Base-by-base conservation (phyloP, 2,329 filamentous ascomycete species). In the Zymoseptoria ardabiliae region DNA sequence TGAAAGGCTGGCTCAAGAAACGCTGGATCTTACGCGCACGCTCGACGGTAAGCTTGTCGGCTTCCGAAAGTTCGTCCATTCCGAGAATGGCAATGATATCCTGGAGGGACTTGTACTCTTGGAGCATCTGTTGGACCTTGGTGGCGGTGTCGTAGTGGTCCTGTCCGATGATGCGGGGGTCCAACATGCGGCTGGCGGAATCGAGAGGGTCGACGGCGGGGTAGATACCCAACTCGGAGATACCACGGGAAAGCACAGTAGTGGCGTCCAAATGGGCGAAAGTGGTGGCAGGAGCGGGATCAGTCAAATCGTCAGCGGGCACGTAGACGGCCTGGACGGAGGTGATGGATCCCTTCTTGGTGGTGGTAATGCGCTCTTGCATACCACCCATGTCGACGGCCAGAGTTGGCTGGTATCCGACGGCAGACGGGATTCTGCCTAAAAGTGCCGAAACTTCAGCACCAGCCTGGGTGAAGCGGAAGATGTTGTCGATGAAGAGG, bases 401-500 rank as follows among this genome's bases (percentile, higher is more conserved):
- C 74, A 97, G 90, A 72, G 92, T 97, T 76, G 92, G 92, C 81
- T 97, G 94, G 87, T 99, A 99, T 88, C 94, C 94, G 89, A 99
- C 94, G 78, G 94, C 94, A 85, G 94, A 99, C 81, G 94, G 94
- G 75, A 99, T 99, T 91, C 94, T 93, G 85, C 94, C 94, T 69
- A 99, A 85, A 77, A 99, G 87, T 75, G 94, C 94, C 83, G 93
- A 97, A 86, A 99, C 94, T 83, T 99, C 94, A 74, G 94, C 97
- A 92, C 94, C 94, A 78, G 94, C 94, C 83, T 97, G 93, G 69
- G 93, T 97, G 86, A 97, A 97, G 76, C 94, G 89, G 91, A 97
- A 97, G 82, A 99, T 97, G 86, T 99, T 99, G 89, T 99, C 94
- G 79, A 97, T 97, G 85, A 97, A 97, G 79, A 97, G 91, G 77